Percentiles rank a stretch among this genome's conserved stretches.
Conservation (phyloP, 148 eudicot species). For the Pouteria glomerata region DNA sequence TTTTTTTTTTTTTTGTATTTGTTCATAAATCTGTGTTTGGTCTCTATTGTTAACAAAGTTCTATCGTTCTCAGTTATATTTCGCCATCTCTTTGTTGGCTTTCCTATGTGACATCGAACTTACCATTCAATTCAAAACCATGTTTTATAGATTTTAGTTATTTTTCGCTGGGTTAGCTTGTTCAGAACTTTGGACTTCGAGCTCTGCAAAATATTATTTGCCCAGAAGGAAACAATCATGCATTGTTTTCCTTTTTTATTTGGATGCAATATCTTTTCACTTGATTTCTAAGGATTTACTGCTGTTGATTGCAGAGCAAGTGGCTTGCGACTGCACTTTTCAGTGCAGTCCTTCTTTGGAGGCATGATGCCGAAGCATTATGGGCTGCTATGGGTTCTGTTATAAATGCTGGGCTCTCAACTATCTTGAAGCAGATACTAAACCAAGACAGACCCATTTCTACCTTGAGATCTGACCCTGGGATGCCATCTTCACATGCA, state of each 20-base stretch:
- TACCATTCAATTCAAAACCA: not conserved
- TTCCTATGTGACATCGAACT: not conserved
- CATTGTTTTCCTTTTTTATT: not conserved
- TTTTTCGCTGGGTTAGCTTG: not conserved
- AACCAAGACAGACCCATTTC: constrained; percentile 81
- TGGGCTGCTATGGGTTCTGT: constrained; percentile 77
- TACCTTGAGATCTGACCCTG: constrained; percentile 61
- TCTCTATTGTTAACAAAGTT: not conserved
- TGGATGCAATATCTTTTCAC: not conserved
- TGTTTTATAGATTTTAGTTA: not conserved
- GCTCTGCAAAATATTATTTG: not conserved
- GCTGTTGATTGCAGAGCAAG: constrained; percentile 60
- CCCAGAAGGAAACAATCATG: not conserved
- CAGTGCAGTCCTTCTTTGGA: constrained; percentile 41
- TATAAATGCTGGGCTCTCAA: constrained; percentile 44
- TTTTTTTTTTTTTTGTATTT: not conserved
- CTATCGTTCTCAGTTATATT: not conserved
- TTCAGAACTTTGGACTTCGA: not conserved
- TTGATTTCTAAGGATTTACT: not conserved
- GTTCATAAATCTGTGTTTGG: not conserved
- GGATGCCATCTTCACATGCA: constrained; percentile 97
- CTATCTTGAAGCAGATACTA: constrained; percentile 46
- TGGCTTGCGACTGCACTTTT: constrained; percentile 58
- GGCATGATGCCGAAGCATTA: constrained; percentile 77
- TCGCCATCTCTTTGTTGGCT: not conserved